These are phyloP conservation scores for Dioszegia crocea DNA, from an alignment of 768 basidiomycete genomes.

Conservation along the genomic window DNA sequence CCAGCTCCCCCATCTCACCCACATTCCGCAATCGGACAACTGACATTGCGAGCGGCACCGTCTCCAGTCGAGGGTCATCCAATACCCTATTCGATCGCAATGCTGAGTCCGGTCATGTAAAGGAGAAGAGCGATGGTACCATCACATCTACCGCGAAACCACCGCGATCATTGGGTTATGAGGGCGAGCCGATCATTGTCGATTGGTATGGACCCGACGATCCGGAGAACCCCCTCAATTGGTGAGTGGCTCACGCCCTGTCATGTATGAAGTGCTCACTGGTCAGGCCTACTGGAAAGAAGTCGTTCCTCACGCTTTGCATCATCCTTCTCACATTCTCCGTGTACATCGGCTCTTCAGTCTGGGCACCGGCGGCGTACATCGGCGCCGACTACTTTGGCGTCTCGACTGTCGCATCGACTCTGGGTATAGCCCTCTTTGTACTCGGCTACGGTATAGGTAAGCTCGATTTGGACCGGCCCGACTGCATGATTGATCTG, in stretches of 20 bases:
- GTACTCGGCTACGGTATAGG: slow-evolving; percentile 30
- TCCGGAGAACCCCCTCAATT: slow-evolving; percentile 33
- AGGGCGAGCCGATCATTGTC: slow-evolving; percentile 17
- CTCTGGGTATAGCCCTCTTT: slow-evolving; percentile 37
- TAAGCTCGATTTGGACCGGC: too few relatives aligned
- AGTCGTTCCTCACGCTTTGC: slow-evolving; percentile 21
- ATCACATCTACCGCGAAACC: too few relatives aligned
- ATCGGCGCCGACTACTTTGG: slow-evolving; percentile 29
- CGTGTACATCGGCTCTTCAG: slow-evolving; percentile 31
- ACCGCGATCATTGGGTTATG: neutral
- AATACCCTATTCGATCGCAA: neutral
- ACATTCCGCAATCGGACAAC: neutral
- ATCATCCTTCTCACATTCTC: slow-evolving; percentile 35
- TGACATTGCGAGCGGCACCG: neutral
- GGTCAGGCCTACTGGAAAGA: slow-evolving; percentile 16
- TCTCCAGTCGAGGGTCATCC: neutral
- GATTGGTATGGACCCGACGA: slow-evolving; percentile 35
- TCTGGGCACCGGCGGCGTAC: slow-evolving; percentile 24
- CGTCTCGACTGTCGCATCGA: slow-evolving; percentile 16
- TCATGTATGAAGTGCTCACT: neutral
- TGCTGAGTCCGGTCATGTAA: neutral
- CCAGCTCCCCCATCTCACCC: neutral
- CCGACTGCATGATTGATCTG: too few relatives aligned
- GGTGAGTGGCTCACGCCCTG: slow-evolving; percentile 3
- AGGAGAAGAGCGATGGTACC: neutral